Conservation (phyloP, 352 stramenopile species). For the Phytophthora foliorum region DNA sequence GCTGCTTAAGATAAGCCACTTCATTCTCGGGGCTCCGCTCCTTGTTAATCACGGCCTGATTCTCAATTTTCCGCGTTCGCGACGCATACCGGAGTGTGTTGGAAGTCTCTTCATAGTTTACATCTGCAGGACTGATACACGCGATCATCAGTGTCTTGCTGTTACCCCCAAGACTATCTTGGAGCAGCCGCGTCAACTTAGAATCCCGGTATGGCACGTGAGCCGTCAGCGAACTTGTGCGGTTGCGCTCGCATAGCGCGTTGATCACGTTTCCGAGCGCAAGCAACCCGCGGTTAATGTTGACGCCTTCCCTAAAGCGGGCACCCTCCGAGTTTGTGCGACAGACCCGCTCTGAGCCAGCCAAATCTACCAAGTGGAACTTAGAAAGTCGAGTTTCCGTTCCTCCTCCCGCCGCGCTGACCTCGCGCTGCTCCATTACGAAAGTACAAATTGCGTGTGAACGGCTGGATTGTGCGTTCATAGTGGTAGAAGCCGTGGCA, state of each 20-base stretch:
- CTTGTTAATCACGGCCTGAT: conserved; percentile 97
- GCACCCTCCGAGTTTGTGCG: conserved; percentile 87
- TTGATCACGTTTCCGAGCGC: conserved; percentile 97
- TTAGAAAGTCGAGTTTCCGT: conserved; percentile 76
- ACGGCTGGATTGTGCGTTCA: conserved; percentile 84
- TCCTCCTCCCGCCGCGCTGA: conserved; percentile 25
- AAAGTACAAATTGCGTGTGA: conserved; percentile 93
- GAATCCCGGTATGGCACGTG: conserved; percentile 93
- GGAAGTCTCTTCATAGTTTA: conserved; percentile 95
- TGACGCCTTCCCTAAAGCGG: conserved; percentile 92
- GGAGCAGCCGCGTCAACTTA: conserved; percentile 92
- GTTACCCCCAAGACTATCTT: conserved; percentile 92
- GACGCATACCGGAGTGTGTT: conserved; percentile 96
- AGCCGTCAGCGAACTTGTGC: conserved; percentile 36
- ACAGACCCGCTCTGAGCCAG: conserved; percentile 94
- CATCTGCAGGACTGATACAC: conserved; percentile 79
- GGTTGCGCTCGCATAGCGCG: conserved; percentile 88
- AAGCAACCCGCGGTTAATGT: conserved; percentile 96
- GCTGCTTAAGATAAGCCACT: conserved; percentile 67
- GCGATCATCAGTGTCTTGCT: conserved; percentile 94
- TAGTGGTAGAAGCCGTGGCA: conserved; percentile 72
- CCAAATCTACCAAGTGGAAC: conserved; percentile 97
- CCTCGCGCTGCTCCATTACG: conserved; percentile 77
- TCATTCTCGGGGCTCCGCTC: conserved; percentile 92
- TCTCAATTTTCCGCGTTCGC: conserved; percentile 98